Evolutionary conservation across 352 stramenopile species (phyloP).

Genomic region (Globisporangium viniferum): DNA sequence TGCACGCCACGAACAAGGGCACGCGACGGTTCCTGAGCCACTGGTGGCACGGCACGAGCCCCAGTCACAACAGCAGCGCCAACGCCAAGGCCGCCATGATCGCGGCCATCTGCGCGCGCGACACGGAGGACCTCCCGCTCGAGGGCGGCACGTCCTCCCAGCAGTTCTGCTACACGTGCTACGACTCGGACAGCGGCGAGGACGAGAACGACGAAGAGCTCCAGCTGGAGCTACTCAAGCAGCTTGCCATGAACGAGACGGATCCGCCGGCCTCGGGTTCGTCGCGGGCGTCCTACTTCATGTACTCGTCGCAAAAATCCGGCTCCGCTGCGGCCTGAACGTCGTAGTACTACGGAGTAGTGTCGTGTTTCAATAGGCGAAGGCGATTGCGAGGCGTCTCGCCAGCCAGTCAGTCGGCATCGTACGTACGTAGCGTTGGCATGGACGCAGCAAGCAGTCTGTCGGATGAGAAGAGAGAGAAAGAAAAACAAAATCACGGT

Average conservation of each 20-base stretch:
- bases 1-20: constrained; percentile 12
- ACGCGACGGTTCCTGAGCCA: constrained; percentile 7
- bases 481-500: no score
- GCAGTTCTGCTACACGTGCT: constrained; percentile 15
- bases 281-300: neutral
- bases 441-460: neutral
- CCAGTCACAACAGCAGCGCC: neutral
- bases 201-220: neutral
- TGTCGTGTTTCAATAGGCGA: neutral
- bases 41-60: neutral
- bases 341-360: neutral
- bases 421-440: no score
- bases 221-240: constrained; percentile 7
- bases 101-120: constrained; percentile 4
- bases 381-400: neutral
- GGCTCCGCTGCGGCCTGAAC: constrained; percentile 7
- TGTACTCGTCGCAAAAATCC: constrained; percentile 14
- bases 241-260: neutral
- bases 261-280: neutral
- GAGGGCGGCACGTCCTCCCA: neutral
- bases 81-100: neutral
- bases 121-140: constrained; percentile 7
- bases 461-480: neutral
- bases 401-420: neutral
- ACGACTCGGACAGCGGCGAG: constrained; percentile 9